Base-by-base conservation (phyloP, 2,329 filamentous ascomycete species). In the Penicillium nordicum region DNA sequence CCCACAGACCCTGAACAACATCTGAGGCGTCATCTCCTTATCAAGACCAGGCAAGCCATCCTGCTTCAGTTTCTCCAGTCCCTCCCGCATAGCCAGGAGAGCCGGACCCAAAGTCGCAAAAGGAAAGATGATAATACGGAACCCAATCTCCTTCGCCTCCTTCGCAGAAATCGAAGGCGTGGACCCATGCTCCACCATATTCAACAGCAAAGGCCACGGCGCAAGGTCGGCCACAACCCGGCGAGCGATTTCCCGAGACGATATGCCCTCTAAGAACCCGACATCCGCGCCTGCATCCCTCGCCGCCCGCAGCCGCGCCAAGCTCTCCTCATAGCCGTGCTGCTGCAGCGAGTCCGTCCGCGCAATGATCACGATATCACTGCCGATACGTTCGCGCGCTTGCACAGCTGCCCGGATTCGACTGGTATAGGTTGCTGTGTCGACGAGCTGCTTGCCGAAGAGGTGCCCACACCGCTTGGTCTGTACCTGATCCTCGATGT, bases 401-500 rank as follows among this genome's bases (percentile, higher is more conserved):
- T 72, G 67, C 42, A 72, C 70, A 0, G 74, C 74, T 1, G 74
- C 73, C 16, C 73, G 70, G 44, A 77, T 74, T 5, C 74, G 69
- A 9, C 66, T 70, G 37, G 67, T 64, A 53, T 70, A 76, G 2
- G 69, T 71, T 1, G 67, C 64, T 0, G 53, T 60, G 44, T 72
- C 71, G 25, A 76, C 74, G 9, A 77, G 69, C 37, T 72, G 66
- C 59, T 77, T 77, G 37, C 74, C 74, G 2, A 64, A 68, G 0
- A 77, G 69, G 50, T 77, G 74, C 2, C 75, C 74, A 55, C 75
- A 77, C 18, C 74, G 69, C 55, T 77, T 77, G 16, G 71, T 74
- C 57, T 74, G 73, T 8, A 83, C 76, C 65, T 84, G 80, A 67
- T 84, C 82, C 68, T 85, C 82, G 61, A 84, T 78, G 65, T 84